Conservation (phyloP, 345 rosid genomes). For the Brassica incana region DNA sequence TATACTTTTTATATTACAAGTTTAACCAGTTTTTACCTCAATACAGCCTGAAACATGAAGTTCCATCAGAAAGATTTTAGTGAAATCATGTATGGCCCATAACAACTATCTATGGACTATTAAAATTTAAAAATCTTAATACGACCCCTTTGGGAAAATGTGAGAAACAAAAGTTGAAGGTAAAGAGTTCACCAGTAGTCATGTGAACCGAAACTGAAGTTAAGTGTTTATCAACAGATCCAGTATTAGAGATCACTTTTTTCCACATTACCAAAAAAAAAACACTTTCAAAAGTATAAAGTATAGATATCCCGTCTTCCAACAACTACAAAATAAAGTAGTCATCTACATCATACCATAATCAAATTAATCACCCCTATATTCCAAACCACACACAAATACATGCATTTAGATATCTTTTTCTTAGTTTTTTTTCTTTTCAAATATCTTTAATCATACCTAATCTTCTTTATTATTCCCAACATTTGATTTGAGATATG, state of each 20-base stretch:
- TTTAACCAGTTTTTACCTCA: background rate
- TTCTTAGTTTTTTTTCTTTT: background rate
- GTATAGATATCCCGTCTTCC: constrained; percentile 20
- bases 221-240: background rate
- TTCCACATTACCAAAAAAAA: background rate
- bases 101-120: background rate
- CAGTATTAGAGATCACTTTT: constrained; percentile 1
- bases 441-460: constrained; percentile 38
- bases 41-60: background rate
- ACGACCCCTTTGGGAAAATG: background rate
- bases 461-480: constrained; percentile 29
- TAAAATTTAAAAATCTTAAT: background rate
- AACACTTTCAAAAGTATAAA: background rate
- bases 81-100: constrained; percentile 13
- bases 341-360: constrained; percentile 36
- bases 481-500: constrained; percentile 7
- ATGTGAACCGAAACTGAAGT: background rate
- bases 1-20: background rate
- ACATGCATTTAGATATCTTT: constrained; percentile 44
- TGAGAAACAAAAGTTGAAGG: background rate
- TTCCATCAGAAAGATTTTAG: constrained; percentile 4
- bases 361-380: constrained; percentile 45
- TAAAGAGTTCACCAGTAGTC: constrained; percentile 8
- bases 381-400: constrained; percentile 40
- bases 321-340: constrained; percentile 33